Base-by-base conservation (phyloP, 192 early-diverging fungal genomes). In the Ambispora gerdemannii region DNA sequence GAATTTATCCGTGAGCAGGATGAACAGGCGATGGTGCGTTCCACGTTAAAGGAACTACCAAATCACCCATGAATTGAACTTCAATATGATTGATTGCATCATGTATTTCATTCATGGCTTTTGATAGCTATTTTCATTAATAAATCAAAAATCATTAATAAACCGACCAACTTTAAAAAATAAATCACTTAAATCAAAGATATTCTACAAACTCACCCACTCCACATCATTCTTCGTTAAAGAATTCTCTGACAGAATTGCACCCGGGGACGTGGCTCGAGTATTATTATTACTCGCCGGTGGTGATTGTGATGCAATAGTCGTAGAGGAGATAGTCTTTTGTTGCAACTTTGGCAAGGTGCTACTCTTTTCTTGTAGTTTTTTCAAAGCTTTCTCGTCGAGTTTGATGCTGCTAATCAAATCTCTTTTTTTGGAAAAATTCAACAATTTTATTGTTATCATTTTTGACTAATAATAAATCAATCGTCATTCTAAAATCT, bases 41-140 rank as follows among this genome's bases (percentile, higher is more conserved):
- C 51, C 31, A 68, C 3, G 50, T 68, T 28, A 68, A 56, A 13
- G 66, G 51, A 55, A 68, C 66, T 27, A 68, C 66, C 15, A 68
- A 38, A 36, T 68, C 66, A 68, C 66, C 52, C 4, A 53, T 28
- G 53, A 50, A 68, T 55, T 68, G 43, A 24, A 68, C 25, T 8
- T 68, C 50, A 35, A 68, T 55, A 19, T 68, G 66, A 13, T 68
- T 32, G 22, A 68, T 68, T 35, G 66, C 66, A 34, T 52, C 66
- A 0, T 68, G 28, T 36, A 56, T 36, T 53, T 68, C 66, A 32
- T 53, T 51, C 25, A 38, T 55, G 7, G 51, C 66, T 68, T 68
- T 56, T 19, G 30, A 33, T 38, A 68, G 20, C 66, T 68, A 36
- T 20, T 8, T 20, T 24, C 17, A 28, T 11, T 38, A 20, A 15